Evolutionary conservation across 164 flowering plant genomes (phyloP).

Genomic region (Hamamelis virginiana): DNA sequence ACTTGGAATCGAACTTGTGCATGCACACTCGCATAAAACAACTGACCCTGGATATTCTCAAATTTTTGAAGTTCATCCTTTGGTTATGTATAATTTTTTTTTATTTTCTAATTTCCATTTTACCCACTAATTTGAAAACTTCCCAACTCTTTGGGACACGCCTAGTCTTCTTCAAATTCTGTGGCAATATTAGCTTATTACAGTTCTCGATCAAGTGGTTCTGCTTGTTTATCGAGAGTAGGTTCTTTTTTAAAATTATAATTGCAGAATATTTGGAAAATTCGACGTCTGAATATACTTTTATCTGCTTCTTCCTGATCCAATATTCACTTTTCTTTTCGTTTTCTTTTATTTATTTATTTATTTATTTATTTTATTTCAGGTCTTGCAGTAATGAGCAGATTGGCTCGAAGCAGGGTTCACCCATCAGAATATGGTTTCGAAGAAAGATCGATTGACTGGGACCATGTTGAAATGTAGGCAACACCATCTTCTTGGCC

Average conservation of each 20-base stretch:
- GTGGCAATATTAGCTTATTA: not conserved
- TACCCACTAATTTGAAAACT: too few relatives aligned
- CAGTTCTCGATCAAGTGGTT: not conserved
- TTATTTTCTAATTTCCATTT: too few relatives aligned
- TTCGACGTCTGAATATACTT: not conserved
- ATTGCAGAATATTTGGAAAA: not conserved
- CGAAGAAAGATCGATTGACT: conserved; percentile 46
- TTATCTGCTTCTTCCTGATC: not conserved
- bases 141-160: too few relatives aligned
- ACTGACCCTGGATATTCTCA: too few relatives aligned
- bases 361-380: conserved; percentile 18
- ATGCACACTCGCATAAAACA: too few relatives aligned
- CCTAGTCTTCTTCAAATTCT: too few relatives aligned
- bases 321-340: not conserved
- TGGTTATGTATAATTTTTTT: too few relatives aligned
- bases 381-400: conserved; percentile 87
- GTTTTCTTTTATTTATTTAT: too few relatives aligned
- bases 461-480: conserved; percentile 41
- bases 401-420: conserved; percentile 61
- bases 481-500: too few relatives aligned
- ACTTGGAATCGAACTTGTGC: too few relatives aligned
- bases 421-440: conserved; percentile 44
- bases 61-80: too few relatives aligned
- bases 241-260: not conserved
- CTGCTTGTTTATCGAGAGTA: not conserved